Percentiles rank a stretch among this genome's conserved stretches.
Evolutionary conservation across 176 grass and related monocot genomes (phyloP).

Genomic region (Bothriochloa decipiens): DNA sequence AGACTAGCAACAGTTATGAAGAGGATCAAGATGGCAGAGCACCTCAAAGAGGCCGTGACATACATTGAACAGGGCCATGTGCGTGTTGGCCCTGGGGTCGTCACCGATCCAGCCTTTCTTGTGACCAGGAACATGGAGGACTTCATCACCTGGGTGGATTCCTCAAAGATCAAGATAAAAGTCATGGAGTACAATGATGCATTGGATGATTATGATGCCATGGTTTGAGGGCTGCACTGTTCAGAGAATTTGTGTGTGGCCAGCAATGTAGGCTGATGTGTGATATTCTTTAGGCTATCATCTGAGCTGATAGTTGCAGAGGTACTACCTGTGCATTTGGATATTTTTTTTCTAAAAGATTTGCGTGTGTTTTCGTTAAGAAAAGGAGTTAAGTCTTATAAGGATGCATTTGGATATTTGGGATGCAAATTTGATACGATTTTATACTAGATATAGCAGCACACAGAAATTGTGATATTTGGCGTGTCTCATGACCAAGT

Average conservation of each 20-base stretch:
- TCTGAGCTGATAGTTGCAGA: not conserved
- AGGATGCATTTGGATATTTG: no score
- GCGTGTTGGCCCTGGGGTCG: conserved; percentile 62
- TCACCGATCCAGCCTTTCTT: conserved; percentile 84
- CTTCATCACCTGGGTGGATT: conserved; percentile 90
- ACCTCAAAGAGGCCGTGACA: conserved; percentile 78
- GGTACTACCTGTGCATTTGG: not conserved
- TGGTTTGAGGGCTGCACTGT: conserved; percentile 28
- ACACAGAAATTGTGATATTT: no score
- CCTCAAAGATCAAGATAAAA: conserved; percentile 78
- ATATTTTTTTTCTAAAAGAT: not conserved
- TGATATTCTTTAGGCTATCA: not conserved
- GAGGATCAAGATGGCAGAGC: conserved; percentile 82
- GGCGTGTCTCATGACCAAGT: not conserved
- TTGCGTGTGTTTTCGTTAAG: no score
- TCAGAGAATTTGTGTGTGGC: not conserved
- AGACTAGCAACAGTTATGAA: conserved; percentile 76
- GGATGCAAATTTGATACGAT: no score
- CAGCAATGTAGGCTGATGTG: not conserved
- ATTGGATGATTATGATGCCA: conserved; percentile 74
- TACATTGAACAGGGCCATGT: conserved; percentile 90
- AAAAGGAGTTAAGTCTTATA: no score
- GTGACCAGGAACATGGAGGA: conserved; percentile 97
- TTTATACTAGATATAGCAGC: no score
- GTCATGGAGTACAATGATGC: conserved; percentile 66